Evolutionary conservation across 495 filamentous ascomycete genomes (phyloP).

Genomic region (Sphaerosporella brunnea): DNA sequence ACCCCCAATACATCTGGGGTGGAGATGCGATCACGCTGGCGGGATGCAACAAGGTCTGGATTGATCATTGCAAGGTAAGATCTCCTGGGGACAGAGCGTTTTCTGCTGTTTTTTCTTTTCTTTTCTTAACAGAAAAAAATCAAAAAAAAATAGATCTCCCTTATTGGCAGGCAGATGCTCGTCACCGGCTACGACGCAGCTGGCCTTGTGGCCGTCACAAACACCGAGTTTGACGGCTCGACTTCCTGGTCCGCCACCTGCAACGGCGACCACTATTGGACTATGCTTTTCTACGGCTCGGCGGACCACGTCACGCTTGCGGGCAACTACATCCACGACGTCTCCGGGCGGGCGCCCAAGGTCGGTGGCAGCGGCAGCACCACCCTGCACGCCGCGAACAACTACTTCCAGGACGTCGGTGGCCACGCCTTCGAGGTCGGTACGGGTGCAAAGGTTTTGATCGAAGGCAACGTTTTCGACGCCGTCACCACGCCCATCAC

Average conservation of each 20-base stretch:
- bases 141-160: conserved; percentile 26
- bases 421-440: conserved; percentile 41
- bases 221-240: conserved; percentile 33
- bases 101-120: too few species aligned
- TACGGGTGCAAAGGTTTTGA: conserved; percentile 34
- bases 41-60: conserved; percentile 27
- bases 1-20: conserved; percentile 30
- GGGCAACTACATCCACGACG: conserved; percentile 37
- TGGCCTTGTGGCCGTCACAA: conserved; percentile 30
- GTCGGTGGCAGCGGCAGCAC: conserved; percentile 25
- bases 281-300: conserved; percentile 31
- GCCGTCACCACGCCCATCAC: conserved; percentile 28
- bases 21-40: conserved; percentile 28
- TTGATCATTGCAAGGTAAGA: conserved; percentile 29
- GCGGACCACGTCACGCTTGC: conserved; percentile 31
- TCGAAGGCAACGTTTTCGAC: conserved; percentile 45
- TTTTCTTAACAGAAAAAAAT: too few species aligned
- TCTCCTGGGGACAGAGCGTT: too few species aligned
- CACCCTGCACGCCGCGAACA: conserved; percentile 39
- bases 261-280: conserved; percentile 41
- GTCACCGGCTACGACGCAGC: conserved; percentile 27
- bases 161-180: conserved; percentile 32
- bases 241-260: conserved; percentile 36
- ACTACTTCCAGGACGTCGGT: conserved; percentile 38
- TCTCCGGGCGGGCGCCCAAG: conserved; percentile 37